phyloP scores from a whole-genome alignment of 2,329 filamentous ascomycete genomes.

The Blumeria graminis region DNA sequence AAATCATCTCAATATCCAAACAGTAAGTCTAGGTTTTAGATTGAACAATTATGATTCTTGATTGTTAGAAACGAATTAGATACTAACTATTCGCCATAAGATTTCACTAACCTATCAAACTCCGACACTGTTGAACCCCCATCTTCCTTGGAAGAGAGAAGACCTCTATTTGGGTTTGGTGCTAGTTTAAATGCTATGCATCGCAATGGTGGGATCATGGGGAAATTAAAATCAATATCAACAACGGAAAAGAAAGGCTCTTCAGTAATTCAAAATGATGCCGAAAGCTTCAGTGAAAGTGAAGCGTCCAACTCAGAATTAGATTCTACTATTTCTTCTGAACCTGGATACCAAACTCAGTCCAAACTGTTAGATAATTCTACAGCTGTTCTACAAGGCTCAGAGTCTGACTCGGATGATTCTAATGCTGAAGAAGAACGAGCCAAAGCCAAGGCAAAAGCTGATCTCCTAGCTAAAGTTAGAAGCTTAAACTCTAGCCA shows the following conservation, averaged over 20 bases:
- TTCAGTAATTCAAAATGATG: background rate
- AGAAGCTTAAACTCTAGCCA: background rate
- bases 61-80: background rate
- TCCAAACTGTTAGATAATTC: too few relatives aligned
- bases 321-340: background rate
- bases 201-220: background rate
- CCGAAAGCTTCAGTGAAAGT: constrained; percentile 2
- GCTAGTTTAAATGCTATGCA: background rate
- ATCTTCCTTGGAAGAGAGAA: background rate
- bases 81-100: background rate
- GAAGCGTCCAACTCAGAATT: constrained; percentile 2
- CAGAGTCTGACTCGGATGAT: background rate
- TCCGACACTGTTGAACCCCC: background rate
- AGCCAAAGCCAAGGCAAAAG: background rate
- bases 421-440: background rate
- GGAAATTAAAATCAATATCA: background rate
- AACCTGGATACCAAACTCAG: too few relatives aligned
- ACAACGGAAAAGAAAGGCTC: background rate
- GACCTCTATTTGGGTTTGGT: background rate
- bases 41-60: background rate
- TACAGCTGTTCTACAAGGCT: background rate
- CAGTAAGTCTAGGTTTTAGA: background rate
- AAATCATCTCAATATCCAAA: background rate
- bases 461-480: background rate
- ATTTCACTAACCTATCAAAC: background rate